Conservation (phyloP, 1,284 basidiomycete genomes). For the Veloporphyrellus conicus region DNA sequence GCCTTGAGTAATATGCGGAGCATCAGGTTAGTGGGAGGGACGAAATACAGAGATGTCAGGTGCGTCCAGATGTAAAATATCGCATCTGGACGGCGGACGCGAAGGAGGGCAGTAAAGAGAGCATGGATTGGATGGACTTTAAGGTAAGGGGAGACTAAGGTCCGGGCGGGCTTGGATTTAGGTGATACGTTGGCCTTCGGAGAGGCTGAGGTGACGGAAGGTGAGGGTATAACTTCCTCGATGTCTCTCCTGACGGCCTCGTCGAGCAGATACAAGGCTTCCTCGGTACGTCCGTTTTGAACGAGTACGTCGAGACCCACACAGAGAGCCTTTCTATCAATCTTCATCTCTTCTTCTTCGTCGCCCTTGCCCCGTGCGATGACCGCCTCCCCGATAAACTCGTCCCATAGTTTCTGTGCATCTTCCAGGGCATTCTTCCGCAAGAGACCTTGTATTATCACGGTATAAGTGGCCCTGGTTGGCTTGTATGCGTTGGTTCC, state of each 20-base stretch:
- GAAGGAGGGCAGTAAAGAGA: constrained; percentile 44
- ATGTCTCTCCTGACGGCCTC: constrained; percentile 31
- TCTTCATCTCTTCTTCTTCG: constrained; percentile 11
- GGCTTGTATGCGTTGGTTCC: constrained; percentile 32
- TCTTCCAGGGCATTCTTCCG: constrained; percentile 26
- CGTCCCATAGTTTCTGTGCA: constrained; percentile 46
- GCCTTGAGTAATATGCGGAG: constrained; percentile 59
- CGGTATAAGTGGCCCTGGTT: constrained; percentile 44
- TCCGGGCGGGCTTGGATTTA: background rate
- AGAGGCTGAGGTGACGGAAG: background rate
- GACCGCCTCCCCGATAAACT: constrained; percentile 30
- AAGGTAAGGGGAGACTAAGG: constrained; percentile 14
- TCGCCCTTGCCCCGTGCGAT: constrained; percentile 23
- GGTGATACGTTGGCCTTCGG: constrained; percentile 2
- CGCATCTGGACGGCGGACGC: constrained; percentile 51
- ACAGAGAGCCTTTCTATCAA: constrained; percentile 49
- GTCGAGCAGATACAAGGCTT: constrained; percentile 50
- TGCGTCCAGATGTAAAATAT: constrained; percentile 62
- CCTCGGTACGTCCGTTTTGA: constrained; percentile 39
- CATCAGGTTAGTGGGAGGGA: constrained; percentile 50
- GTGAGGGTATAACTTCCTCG: background rate
- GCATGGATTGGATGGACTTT: constrained; percentile 45
- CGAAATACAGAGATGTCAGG: constrained; percentile 50
- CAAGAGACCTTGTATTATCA: constrained; percentile 53
- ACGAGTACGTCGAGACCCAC: constrained; percentile 51